These are phyloP conservation scores for Naegleria lovaniensis DNA, from an alignment of 208 protist species.

Conservation along the genomic window DNA sequence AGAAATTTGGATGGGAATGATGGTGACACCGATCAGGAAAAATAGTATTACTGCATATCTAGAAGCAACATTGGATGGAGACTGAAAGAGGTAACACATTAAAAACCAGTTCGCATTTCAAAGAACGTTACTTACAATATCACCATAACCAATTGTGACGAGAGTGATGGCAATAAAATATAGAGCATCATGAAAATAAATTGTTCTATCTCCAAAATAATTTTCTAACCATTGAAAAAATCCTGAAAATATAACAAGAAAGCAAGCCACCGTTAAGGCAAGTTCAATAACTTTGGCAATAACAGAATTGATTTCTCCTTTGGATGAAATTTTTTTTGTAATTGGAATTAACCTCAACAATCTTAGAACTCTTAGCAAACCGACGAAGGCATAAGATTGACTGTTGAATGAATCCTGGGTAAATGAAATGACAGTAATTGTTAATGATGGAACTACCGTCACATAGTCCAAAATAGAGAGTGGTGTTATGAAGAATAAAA, in stretches of 20 bases:
- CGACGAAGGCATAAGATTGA: not conserved
- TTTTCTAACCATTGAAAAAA: not conserved
- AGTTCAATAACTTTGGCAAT: not conserved
- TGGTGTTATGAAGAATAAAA: not conserved
- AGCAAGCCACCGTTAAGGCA: not conserved
- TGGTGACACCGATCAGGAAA: not conserved
- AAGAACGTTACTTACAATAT: not conserved
- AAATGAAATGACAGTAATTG: not conserved
- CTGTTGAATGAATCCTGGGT: not conserved
- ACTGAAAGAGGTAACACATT: not conserved
- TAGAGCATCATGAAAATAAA: not conserved
- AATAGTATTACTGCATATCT: not conserved
- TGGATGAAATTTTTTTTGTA: not conserved
- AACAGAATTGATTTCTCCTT: not conserved
- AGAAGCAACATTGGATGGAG: not conserved
- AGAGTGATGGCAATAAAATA: conserved; percentile 10
- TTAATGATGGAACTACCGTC: not conserved
- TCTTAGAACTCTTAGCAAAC: not conserved
- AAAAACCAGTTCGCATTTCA: too few species aligned
- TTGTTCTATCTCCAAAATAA: not conserved
- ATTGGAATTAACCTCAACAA: not conserved
- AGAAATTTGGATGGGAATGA: not conserved
- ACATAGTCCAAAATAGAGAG: not conserved
- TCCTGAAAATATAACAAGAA: not conserved
- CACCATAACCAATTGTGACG: conserved; percentile 10